Percentiles rank a stretch among this genome's conserved stretches.
Conservation (phyloP, 805 yeast genomes). For the Ogataea trehaloabstinens region DNA sequence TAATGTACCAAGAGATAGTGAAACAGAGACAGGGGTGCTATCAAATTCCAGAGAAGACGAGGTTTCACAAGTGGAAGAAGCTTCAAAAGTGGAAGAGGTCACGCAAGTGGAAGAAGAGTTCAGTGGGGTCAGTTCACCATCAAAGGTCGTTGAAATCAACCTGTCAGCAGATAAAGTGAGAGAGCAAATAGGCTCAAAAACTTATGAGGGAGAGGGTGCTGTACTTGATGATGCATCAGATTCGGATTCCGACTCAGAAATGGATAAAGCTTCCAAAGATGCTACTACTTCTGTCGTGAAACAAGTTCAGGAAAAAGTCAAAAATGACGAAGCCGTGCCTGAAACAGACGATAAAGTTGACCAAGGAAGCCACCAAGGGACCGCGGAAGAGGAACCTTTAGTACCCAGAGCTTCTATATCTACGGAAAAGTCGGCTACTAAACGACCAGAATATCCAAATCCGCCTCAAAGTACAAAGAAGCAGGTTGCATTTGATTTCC, state of each 20-base stretch:
- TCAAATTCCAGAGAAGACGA: neutral
- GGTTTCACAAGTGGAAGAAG: neutral
- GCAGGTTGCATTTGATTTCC: constrained; percentile 70
- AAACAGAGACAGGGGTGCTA: neutral
- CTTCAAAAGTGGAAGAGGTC: neutral
- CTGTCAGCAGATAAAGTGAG: constrained; percentile 1
- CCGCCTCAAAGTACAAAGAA: constrained; percentile 29
- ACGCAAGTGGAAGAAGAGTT: neutral
- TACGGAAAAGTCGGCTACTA: constrained; percentile 3
- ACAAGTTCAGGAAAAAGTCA: neutral
- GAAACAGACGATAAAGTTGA: neutral
- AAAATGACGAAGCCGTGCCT: neutral
- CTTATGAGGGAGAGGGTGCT: constrained; percentile 23
- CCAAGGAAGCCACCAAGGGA: neutral
- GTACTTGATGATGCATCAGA: constrained; percentile 17
- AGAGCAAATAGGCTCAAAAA: constrained; percentile 22
- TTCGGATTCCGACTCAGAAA: constrained; percentile 8
- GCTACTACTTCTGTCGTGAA: neutral
- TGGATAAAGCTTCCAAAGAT: neutral
- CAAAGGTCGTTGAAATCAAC: constrained; percentile 1
- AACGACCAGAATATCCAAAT: constrained; percentile 24
- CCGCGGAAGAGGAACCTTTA: neutral
- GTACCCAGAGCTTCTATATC: neutral
- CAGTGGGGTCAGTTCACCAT: constrained; percentile 1
- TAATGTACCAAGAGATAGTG: neutral